Base-by-base conservation (phyloP, 2,329 filamentous ascomycete genomes). In the Tolypocladium ophioglossoides region DNA sequence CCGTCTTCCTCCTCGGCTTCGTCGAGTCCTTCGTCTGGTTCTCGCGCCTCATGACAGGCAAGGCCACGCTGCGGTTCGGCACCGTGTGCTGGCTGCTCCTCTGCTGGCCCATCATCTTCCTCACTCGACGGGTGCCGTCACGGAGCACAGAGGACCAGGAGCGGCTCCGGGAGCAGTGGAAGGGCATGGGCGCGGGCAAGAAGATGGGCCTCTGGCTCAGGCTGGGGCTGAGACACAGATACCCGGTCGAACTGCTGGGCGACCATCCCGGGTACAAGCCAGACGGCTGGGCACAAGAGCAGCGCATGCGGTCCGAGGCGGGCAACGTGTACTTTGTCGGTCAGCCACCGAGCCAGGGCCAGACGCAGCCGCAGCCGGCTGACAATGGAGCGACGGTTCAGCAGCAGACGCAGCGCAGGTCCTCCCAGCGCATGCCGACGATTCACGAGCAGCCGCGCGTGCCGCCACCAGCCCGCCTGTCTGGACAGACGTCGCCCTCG, bases 11-110 rank as follows among this genome's bases (percentile, higher is more conserved):
- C 10, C 55, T 65, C 5, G 65, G 66, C 32, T 67, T 65, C 55
- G 9, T 64, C 24, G 65, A 68, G 52, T 66, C 62, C 24, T 68
- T 59, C 55, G 56, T 64, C 48, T 69, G 67, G 66, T 68, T 66
- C 57, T 58, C 59, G n/a, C 56, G 63, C 22, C 53, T 68, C 51
- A 69, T 69, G 65, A 55, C 58, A 5, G 66, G 67, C 32, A 61
- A 62, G 55, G 51, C 52, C 47, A 56, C 66, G 9, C 57, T 68
- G 16, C 60, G 65, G 18, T 58, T 67, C 18, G 65, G 65, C 24
- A 68, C 66, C 24, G 34, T 66, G 24, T 62, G 54, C 56, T 69
- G 67, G 66, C 63, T 64, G 32, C 27, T 62, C 38, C 53, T 55
- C n/a, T 55, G 50, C 27, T 38, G 48, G 4, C 53, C 53, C 14